phyloP scores from a whole-genome alignment of 1,139 yeast genomes.

The Protomyces gravidus region DNA sequence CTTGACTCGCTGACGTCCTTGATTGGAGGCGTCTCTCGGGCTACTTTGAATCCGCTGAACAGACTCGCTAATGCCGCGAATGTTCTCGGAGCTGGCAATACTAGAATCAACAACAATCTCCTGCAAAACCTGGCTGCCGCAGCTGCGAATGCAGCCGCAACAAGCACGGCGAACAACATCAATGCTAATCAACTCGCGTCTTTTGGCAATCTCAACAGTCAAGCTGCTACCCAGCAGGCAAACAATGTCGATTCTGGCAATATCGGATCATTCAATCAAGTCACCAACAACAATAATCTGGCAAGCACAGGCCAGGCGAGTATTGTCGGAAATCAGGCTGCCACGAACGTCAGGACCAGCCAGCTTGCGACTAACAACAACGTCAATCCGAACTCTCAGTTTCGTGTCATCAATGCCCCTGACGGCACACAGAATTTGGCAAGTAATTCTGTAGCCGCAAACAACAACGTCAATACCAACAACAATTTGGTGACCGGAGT shows the following conservation, averaged over 20 bases:
- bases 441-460: not conserved
- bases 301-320: no score
- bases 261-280: no score
- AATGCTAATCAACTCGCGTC: not conserved
- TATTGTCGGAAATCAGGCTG: not conserved
- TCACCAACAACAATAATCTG: not conserved
- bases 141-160: not conserved
- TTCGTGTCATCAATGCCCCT: not conserved
- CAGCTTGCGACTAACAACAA: not conserved
- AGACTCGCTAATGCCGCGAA: not conserved
- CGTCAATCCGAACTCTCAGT: not conserved
- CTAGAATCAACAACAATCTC: not conserved
- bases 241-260: no score
- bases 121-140: not conserved
- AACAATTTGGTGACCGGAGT: not conserved
- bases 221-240: no score
- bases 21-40: not conserved
- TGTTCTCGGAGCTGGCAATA: not conserved
- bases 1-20: not conserved
- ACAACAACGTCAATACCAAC: not conserved
- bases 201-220: no score
- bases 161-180: not conserved
- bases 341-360: not conserved
- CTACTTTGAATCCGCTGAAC: not conserved
- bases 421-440: not conserved